A percentile compares a stretch with the other conserved stretches of the same genome.
phyloP scores from a whole-genome alignment of 179 eudicot species.

The Beta corolliflora region DNA sequence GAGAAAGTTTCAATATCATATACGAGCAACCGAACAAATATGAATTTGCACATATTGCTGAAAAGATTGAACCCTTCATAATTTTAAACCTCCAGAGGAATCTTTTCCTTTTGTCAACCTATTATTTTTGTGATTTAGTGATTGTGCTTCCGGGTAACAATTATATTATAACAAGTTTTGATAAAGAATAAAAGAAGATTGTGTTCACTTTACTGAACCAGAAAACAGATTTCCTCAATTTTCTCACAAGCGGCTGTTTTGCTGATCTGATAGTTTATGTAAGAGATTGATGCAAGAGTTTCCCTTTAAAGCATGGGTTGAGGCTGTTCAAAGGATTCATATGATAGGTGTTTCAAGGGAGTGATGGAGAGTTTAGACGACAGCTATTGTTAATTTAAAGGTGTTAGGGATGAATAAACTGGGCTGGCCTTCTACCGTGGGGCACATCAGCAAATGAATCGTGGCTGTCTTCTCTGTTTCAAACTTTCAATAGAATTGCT shows the following conservation, averaged over 20 bases:
- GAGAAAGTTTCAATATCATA: not conserved
- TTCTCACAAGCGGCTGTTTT: not conserved
- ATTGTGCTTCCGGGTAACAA: not conserved
- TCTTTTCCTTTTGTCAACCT: not conserved
- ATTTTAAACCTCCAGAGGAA: not conserved
- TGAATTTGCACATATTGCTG: not conserved
- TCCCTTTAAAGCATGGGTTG: no score
- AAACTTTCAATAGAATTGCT: no score
- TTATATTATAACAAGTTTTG: not conserved
- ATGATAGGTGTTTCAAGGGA: no score
- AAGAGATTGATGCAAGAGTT: not conserved
- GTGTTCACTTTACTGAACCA: not conserved
- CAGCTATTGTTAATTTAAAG: not conserved
- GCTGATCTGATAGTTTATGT: not conserved
- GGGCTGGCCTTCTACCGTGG: slow-evolving; percentile 1
- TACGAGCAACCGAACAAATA: not conserved
- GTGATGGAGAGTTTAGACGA: not conserved
- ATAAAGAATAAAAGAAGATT: no score
- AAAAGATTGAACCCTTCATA: not conserved
- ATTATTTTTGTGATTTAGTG: not conserved
- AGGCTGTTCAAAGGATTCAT: no score
- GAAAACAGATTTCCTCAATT: not conserved
- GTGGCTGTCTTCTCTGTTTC: no score
- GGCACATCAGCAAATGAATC: not conserved
- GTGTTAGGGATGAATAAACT: not conserved